A percentile compares a stretch with the other conserved stretches of the same genome.
These are phyloP conservation scores for Aegilops speltoides DNA, from an alignment of 176 grass and related monocot species.

Conservation along the genomic window DNA sequence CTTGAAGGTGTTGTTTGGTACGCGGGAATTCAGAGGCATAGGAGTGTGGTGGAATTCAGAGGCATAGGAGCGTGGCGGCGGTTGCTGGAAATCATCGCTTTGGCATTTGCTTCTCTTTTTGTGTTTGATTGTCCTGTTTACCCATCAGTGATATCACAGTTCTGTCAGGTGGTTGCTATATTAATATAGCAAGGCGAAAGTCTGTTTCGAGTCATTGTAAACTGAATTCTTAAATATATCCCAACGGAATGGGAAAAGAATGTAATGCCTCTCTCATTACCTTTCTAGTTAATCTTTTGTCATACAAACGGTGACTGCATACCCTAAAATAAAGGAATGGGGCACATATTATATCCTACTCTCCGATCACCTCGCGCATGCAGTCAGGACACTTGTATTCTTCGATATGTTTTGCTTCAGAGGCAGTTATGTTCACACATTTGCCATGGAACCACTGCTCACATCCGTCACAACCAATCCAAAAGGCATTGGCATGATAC, in stretches of 20 bases:
- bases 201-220: no score
- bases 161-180: no score
- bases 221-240: not conserved
- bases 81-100: no score
- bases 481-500: conserved; percentile 14
- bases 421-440: not conserved
- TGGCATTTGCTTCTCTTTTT: no score
- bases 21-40: no score
- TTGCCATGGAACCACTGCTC: conserved; percentile 3
- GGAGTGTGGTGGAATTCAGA: no score
- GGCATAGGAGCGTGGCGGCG: no score
- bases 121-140: no score
- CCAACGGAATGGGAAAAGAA: not conserved
- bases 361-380: not conserved
- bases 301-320: not conserved
- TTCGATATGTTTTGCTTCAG: not conserved
- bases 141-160: no score
- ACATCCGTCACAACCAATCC: not conserved
- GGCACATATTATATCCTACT: not conserved
- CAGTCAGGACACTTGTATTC: not conserved
- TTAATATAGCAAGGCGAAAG: no score
- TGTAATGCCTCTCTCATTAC: not conserved
- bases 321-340: not conserved
- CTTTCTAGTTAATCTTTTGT: not conserved
- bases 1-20: no score